Percentiles rank a stretch among this genome's conserved stretches.
phyloP scores from a whole-genome alignment of 352 stramenopile species.

The Phytophthora citricola region DNA sequence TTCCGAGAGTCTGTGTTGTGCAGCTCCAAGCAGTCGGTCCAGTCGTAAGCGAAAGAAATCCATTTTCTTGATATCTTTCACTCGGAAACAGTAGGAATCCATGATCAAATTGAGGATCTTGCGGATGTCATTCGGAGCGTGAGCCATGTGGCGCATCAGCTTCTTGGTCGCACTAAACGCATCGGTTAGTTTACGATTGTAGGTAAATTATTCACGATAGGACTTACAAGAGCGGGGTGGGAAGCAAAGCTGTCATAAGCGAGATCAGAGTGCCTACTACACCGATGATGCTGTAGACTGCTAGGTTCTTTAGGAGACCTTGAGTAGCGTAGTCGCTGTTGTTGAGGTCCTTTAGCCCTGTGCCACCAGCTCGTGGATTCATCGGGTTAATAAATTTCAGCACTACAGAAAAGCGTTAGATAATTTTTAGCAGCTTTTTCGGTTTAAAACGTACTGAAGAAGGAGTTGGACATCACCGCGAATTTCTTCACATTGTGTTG shows the following conservation, averaged over 20 bases:
- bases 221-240: constrained; percentile 66
- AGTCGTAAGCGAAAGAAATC: constrained; percentile 74
- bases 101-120: constrained; percentile 85
- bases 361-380: constrained; percentile 54
- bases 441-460: constrained; percentile 58
- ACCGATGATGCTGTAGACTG: constrained; percentile 67
- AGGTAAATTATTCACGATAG: background rate
- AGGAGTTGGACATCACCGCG: constrained; percentile 72
- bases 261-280: constrained; percentile 69
- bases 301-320: constrained; percentile 74
- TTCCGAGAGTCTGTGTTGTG: constrained; percentile 39
- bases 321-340: constrained; percentile 45
- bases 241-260: constrained; percentile 57
- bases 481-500: constrained; percentile 81
- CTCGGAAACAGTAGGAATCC: constrained; percentile 78
- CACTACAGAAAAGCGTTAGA: constrained; percentile 34
- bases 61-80: constrained; percentile 79
- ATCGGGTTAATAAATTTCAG: constrained; percentile 71
- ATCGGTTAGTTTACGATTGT: background rate
- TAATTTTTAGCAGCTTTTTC: background rate
- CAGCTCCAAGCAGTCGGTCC: constrained; percentile 44
- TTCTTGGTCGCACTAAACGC: constrained; percentile 54
- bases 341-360: constrained; percentile 53
- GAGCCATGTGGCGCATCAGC: constrained; percentile 49
- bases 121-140: constrained; percentile 59